A percentile compares a stretch with the other conserved stretches of the same genome.
Evolutionary conservation across 1,139 yeast species (phyloP).

Genomic region (Eremothecium coryli): DNA sequence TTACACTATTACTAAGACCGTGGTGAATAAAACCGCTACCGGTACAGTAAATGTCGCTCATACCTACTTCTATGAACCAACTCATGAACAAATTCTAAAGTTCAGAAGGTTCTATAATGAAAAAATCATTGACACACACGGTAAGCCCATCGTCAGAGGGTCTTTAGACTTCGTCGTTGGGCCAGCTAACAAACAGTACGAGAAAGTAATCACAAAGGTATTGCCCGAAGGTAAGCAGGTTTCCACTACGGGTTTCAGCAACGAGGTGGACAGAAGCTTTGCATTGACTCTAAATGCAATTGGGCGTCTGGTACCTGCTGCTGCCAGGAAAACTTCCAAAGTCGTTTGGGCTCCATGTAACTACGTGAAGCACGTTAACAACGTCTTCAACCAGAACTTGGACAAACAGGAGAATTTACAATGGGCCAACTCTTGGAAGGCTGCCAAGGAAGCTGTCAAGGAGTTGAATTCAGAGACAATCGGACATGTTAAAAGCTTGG

Average conservation of each 20-base stretch:
- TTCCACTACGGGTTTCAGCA: slow-evolving; percentile 37
- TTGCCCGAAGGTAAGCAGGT: slow-evolving; percentile 43
- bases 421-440: slow-evolving; percentile 23
- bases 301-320: slow-evolving; percentile 27
- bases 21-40: slow-evolving; percentile 26
- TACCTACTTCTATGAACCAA: slow-evolving; percentile 37
- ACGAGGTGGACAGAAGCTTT: slow-evolving; percentile 45
- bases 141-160: slow-evolving; percentile 52
- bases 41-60: slow-evolving; percentile 21
- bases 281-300: slow-evolving; percentile 38
- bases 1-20: slow-evolving; percentile 19
- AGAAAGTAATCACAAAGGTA: slow-evolving; percentile 36
- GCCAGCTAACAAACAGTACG: slow-evolving; percentile 51
- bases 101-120: slow-evolving; percentile 37
- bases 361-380: slow-evolving; percentile 27
- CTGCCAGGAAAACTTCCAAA: slow-evolving; percentile 16
- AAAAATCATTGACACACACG: slow-evolving; percentile 44
- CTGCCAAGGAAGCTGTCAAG: slow-evolving; percentile 23
- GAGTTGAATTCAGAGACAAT: slow-evolving; percentile 21
- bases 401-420: slow-evolving; percentile 25
- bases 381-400: slow-evolving; percentile 29
- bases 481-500: slow-evolving; percentile 11
- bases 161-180: slow-evolving; percentile 53
- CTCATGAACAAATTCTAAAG: slow-evolving; percentile 34
- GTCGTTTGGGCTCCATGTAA: slow-evolving; percentile 26